Evolutionary conservation across 257 asterid genomes (phyloP), one percentile per base, ranked within the genome.

Genomic region (Echium plantagineum): DNA sequence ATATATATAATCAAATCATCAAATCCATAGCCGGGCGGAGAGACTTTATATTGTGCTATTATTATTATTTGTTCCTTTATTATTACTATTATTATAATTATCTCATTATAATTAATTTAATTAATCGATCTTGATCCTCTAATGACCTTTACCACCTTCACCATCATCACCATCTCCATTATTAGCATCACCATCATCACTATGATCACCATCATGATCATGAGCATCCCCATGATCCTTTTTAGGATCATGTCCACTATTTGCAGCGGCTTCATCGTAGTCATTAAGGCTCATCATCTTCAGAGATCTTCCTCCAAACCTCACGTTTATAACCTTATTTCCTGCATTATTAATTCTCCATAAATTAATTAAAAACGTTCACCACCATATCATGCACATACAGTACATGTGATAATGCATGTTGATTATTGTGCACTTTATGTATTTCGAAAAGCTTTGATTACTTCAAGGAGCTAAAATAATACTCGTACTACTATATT

Each of bases 241-340:
- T 60, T 35, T 21, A 2, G 72, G 75, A 63, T 56, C 62, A 35
- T 74, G 72, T 19, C 66, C 64, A 1, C 12, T 12, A 55, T 74
- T 74, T 9, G 79, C 75, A 12, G 75, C 17, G 30, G 74, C 52
- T 13, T 8, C 22, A 1, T 46, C 57, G 46, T 74, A 74, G 54
- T 74, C 79, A 16, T 66, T 13, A 48, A 74, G 54, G 21, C 31
- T 52, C 22, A 66, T 52, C 22, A 66, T 30, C 38, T 66, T 56
- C 47, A 74, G 69, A 74, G 68, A 59, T 70, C 79, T 66, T 63
- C 68, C 67, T 3, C 32, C 21, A 6, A 22, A 60, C 31, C 58
- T 61, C 12, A 20, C 56, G 2, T 18, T 52, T 26, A 22, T 21
- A 18, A 0, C 10, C 30, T 6, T 65, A 26, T 57, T 56, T 57